Conservation (phyloP, 2,329 filamentous ascomycete species). For the Botryosphaeria dothidea region DNA sequence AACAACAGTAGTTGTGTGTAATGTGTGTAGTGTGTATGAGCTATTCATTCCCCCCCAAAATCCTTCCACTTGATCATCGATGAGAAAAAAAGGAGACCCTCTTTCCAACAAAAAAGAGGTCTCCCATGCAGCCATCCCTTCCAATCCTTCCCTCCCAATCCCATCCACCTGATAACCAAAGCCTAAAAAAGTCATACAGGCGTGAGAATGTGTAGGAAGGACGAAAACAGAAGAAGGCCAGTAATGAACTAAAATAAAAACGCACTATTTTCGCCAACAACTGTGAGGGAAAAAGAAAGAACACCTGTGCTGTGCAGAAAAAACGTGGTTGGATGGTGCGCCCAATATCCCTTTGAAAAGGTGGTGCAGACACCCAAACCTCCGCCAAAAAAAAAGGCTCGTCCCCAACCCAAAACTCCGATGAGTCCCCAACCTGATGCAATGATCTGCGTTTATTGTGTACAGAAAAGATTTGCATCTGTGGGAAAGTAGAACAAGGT, state of each 20-base stretch:
- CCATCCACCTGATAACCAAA: neutral
- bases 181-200: neutral
- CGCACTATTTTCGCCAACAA: neutral
- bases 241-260: neutral
- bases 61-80: neutral
- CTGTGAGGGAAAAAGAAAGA: neutral
- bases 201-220: neutral
- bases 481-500: neutral
- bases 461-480: neutral
- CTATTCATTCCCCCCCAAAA: neutral
- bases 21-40: neutral
- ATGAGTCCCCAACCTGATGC: neutral
- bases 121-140: neutral
- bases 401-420: neutral
- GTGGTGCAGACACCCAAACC: neutral
- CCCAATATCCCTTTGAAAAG: neutral
- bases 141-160: neutral
- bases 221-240: neutral
- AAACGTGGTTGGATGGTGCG: neutral
- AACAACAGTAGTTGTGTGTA: neutral
- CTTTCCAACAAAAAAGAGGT: neutral
- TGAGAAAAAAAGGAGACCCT: neutral
- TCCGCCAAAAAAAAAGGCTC: neutral
- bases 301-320: neutral
- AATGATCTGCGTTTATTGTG: neutral